Conservation (phyloP, 257 asterid genomes). For the Rehmannia glutinosa region DNA sequence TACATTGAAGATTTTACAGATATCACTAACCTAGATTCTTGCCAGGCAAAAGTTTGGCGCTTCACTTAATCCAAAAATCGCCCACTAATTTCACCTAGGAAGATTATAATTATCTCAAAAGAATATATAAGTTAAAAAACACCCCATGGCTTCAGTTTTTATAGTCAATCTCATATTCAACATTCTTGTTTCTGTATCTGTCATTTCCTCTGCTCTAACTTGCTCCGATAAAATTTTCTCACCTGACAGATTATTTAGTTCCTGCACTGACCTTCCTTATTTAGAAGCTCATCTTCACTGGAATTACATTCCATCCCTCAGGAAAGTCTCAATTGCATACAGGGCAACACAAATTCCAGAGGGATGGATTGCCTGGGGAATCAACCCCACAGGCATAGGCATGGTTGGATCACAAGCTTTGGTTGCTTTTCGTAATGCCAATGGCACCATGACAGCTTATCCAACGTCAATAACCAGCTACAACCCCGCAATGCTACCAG, state of each 20-base stretch:
- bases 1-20: too few species aligned
- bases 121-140: neutral
- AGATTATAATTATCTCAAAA: too few species aligned
- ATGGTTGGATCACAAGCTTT: slow-evolving; percentile 71
- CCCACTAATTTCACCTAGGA: neutral
- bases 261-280: slow-evolving; percentile 36
- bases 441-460: slow-evolving; percentile 39
- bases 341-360: slow-evolving; percentile 34
- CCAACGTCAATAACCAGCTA: slow-evolving; percentile 36
- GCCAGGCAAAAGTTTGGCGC: too few species aligned
- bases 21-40: too few species aligned
- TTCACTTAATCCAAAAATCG: too few species aligned
- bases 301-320: slow-evolving; percentile 32
- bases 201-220: slow-evolving; percentile 19
- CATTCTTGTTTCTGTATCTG: slow-evolving; percentile 10
- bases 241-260: slow-evolving; percentile 17
- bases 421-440: slow-evolving; percentile 38
- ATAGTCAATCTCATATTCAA: slow-evolving; percentile 3
- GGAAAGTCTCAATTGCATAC: slow-evolving; percentile 36
- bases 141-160: slow-evolving; percentile 21
- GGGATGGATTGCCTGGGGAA: slow-evolving; percentile 78
- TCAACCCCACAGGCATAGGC: slow-evolving; percentile 55
- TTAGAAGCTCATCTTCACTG: slow-evolving; percentile 41
- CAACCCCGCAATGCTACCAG: slow-evolving; percentile 31
- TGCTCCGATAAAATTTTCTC: slow-evolving; percentile 41